These are phyloP conservation scores for Suillus decipiens DNA, from an alignment of 768 basidiomycete species.

Conservation along the genomic window DNA sequence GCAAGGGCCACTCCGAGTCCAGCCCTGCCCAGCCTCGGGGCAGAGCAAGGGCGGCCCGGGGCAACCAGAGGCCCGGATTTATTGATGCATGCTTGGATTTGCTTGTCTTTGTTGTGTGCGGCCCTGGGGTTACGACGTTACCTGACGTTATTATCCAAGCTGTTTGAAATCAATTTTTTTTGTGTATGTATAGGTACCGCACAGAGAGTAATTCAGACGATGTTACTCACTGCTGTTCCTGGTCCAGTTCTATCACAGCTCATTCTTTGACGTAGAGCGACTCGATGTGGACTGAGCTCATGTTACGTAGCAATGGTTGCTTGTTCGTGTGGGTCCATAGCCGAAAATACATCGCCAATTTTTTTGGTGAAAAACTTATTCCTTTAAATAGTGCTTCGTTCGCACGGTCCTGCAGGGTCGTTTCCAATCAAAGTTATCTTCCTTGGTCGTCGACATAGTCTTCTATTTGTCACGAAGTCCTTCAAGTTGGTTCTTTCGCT, in stretches of 20 bases:
- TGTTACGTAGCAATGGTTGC: background rate
- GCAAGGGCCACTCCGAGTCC: background rate
- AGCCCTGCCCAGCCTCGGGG: background rate
- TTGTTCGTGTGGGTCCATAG: background rate
- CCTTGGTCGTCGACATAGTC: too few species aligned
- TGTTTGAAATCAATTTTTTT: background rate
- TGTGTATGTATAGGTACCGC: background rate
- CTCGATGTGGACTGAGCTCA: background rate
- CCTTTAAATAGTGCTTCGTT: too few species aligned
- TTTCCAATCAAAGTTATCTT: too few species aligned
- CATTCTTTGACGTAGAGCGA: background rate
- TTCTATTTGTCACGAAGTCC: too few species aligned
- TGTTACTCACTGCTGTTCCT: background rate
- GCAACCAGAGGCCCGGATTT: background rate
- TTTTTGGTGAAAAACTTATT: too few species aligned
- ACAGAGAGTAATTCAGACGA: background rate
- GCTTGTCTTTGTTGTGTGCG: background rate
- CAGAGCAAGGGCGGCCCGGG: background rate
- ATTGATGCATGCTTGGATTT: background rate
- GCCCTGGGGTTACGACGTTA: background rate
- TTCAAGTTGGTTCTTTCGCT: too few species aligned
- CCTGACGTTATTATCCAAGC: background rate
- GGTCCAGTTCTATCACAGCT: background rate
- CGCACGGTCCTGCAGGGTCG: too few species aligned
- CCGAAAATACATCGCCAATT: too few species aligned